These are phyloP conservation scores for Nannizzia gypsea DNA, from an alignment of 2,329 filamentous ascomycete species.

Conservation along the genomic window DNA sequence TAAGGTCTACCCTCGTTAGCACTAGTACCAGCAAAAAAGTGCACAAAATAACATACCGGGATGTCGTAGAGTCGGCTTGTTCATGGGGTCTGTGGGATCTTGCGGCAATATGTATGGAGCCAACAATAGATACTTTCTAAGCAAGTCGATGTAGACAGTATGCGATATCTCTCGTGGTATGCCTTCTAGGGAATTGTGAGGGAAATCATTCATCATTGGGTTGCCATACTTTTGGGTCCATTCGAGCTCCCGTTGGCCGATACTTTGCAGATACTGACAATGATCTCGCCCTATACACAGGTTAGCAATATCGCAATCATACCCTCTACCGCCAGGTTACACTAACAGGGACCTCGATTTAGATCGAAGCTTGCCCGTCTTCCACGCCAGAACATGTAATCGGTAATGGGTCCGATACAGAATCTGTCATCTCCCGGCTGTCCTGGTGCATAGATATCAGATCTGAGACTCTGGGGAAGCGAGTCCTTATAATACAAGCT, in stretches of 20 bases:
- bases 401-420: slow-evolving; percentile 12
- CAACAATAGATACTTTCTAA: slow-evolving; percentile 11
- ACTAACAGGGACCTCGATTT: neutral
- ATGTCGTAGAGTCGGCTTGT: slow-evolving; percentile 14
- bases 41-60: slow-evolving; percentile 8
- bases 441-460: slow-evolving; percentile 11
- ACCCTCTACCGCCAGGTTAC: neutral
- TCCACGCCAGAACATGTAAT: slow-evolving; percentile 14
- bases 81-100: neutral
- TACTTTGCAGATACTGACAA: slow-evolving; percentile 7
- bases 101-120: slow-evolving; percentile 11
- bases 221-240: slow-evolving; percentile 13
- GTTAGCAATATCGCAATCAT: slow-evolving; percentile 4
- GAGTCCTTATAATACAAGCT: slow-evolving; percentile 11
- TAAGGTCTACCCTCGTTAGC: slow-evolving; percentile 7
- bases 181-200: slow-evolving; percentile 6
- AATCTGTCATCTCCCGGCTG: slow-evolving; percentile 14
- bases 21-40: neutral
- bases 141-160: slow-evolving; percentile 6
- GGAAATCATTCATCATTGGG: slow-evolving; percentile 9
- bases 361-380: slow-evolving; percentile 10
- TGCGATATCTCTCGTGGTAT: slow-evolving; percentile 10
- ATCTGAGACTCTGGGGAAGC: slow-evolving; percentile 13
- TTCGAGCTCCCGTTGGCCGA: slow-evolving; percentile 8
- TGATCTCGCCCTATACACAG: slow-evolving; percentile 7